Percentiles rank a stretch among this genome's conserved stretches.
Conservation (phyloP, 164 flowering plant species). For the Nymphaea thermarum region DNA sequence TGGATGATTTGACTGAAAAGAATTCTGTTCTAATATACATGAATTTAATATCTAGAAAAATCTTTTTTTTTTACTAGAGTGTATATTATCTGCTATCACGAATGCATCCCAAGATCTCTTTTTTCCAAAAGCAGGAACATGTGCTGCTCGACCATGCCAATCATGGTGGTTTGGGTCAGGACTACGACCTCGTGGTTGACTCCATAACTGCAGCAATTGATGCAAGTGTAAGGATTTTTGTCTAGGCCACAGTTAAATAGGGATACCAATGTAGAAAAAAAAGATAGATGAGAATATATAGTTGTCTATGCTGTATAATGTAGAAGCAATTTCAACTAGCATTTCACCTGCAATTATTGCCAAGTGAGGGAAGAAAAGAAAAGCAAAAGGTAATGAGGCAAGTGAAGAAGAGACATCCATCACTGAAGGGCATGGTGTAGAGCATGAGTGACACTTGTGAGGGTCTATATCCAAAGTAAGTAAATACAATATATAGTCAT, state of each 20-base stretch:
- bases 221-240: not conserved
- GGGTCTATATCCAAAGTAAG: no score
- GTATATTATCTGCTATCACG: slow-evolving; percentile 39
- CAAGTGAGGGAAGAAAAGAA: no score
- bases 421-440: no score
- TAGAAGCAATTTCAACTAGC: no score
- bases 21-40: slow-evolving; percentile 37
- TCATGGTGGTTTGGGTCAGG: slow-evolving; percentile 84
- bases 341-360: no score
- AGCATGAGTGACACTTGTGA: no score
- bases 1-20: slow-evolving; percentile 35
- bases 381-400: no score
- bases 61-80: slow-evolving; percentile 8
- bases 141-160: slow-evolving; percentile 76
- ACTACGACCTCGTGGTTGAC: slow-evolving; percentile 51
- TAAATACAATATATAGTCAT: no score
- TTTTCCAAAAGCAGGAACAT: slow-evolving; percentile 36
- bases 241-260: no score
- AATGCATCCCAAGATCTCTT: slow-evolving; percentile 61
- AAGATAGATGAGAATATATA: no score
- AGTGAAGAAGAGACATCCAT: no score
- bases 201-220: slow-evolving; percentile 19
- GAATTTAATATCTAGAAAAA: slow-evolving; percentile 13
- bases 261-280: no score
- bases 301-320: not conserved